Evolutionary conservation across 495 filamentous ascomycete species (phyloP), one percentile per base, ranked within the genome.

Genomic region (Penicillium odoratum): DNA sequence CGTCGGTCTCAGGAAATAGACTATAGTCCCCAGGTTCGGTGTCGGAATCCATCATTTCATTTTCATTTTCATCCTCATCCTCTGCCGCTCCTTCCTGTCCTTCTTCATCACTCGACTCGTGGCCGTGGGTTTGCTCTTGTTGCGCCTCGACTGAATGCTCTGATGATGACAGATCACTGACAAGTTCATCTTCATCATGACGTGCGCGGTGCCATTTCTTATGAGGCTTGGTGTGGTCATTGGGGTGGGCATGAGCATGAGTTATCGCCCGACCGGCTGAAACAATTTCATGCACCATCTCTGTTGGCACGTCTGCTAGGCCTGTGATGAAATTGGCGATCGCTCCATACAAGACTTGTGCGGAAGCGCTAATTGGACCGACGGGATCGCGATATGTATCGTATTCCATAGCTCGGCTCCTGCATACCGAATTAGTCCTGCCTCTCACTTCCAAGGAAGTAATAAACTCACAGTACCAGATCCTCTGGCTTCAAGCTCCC

Each of bases 241-340:
- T 66, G 83, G 83, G 21, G 21, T 21, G 21, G 21, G 21, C 21
- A 87, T 1, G 81, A 76, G 13, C 86, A 82, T 29, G 78, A 72
- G 51, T 80, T 72, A 67, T 1, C 78, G 87, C 31, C 75, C 76
- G 33, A 86, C 65, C 16, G 72, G 74, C 69, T 78, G 90, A 59
- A 79, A 77, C 61, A 85, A 67, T 72, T 64, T 60, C 89, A 73
- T 21, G 73, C 58, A 90, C 85, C 16, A 96, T 81, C 15, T 88
- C 88, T 13, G 81, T 76, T 0, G 93, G 93, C 25, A 97, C 83
- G 60, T 95, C 91, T 5, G 88, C 89, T 31, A 93, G 75, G 0
- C 91, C 92, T 80, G 93, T 89, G 64, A 88, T 80, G 48, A 98
- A 82, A 56, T 79, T 87, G 15, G 85, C 79, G 36, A 91, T 76